Conservation (phyloP, 2,329 filamentous ascomycete genomes). For the Pyrenophora teres region DNA sequence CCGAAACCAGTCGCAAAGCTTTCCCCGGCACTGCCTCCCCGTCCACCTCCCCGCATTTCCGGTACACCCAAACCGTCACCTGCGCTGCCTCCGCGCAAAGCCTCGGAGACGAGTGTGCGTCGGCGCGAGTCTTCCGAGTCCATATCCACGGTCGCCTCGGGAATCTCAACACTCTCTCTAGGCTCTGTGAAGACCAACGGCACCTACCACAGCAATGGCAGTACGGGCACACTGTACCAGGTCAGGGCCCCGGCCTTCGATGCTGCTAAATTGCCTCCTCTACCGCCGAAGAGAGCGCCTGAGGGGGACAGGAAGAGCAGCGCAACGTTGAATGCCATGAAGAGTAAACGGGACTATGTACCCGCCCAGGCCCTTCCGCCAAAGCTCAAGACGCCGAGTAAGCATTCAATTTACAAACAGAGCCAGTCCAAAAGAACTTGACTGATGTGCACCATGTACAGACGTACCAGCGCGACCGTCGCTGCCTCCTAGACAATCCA, state of each 20-base stretch:
- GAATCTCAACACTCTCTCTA: constrained; percentile 55
- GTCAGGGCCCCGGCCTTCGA: constrained; percentile 63
- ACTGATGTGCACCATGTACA: neutral
- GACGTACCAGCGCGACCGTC: constrained; percentile 28
- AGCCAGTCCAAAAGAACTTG: neutral
- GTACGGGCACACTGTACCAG: constrained; percentile 40
- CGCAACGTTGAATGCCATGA: constrained; percentile 45
- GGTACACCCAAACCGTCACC: constrained; percentile 47
- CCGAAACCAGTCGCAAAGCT: constrained; percentile 20
- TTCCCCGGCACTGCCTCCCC: constrained; percentile 42
- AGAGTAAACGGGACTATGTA: constrained; percentile 39
- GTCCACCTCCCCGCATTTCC: constrained; percentile 56
- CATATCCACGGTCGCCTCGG: constrained; percentile 56
- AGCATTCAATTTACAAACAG: constrained; percentile 1
- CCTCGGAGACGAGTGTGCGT: constrained; percentile 47
- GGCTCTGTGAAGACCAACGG: constrained; percentile 52
- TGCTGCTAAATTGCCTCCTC: constrained; percentile 58
- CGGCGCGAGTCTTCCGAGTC: constrained; percentile 53
- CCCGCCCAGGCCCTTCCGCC: constrained; percentile 32
- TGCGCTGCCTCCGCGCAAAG: constrained; percentile 51
- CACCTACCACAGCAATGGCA: constrained; percentile 41
- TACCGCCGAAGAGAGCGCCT: constrained; percentile 57
- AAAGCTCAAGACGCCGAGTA: constrained; percentile 34
- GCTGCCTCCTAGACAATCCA: constrained; percentile 26
- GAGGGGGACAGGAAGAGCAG: constrained; percentile 49